Conservation (phyloP, 345 rosid genomes). For the Conringia planisiliqua region DNA sequence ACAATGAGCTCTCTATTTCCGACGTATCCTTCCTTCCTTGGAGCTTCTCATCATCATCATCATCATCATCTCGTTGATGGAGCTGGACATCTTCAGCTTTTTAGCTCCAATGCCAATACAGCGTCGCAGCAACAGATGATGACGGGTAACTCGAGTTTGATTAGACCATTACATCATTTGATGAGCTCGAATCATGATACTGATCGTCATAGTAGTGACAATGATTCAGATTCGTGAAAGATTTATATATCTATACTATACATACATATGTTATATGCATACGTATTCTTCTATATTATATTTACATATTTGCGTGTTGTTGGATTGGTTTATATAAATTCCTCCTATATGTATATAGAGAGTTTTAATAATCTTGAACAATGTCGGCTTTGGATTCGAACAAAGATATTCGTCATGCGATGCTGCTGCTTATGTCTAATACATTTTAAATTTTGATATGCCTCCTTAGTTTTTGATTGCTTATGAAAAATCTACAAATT, state of each 20-base stretch:
- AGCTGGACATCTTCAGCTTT: slow-evolving; percentile 39
- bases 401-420: slow-evolving; percentile 9
- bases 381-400: slow-evolving; percentile 6
- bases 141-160: slow-evolving; percentile 32
- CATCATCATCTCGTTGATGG: slow-evolving; percentile 27
- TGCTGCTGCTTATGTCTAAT: background rate
- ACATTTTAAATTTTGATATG: background rate
- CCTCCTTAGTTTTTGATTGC: background rate
- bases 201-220: slow-evolving; percentile 35
- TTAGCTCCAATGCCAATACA: slow-evolving; percentile 33
- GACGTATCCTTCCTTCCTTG: slow-evolving; percentile 43
- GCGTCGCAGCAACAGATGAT: slow-evolving; percentile 40
- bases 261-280: slow-evolving; percentile 15
- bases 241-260: background rate
- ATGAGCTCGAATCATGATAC: slow-evolving; percentile 38
- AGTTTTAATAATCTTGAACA: background rate
- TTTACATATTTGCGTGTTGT: background rate
- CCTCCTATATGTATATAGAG: slow-evolving; percentile 4
- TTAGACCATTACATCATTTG: slow-evolving; percentile 42
- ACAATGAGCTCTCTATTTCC: slow-evolving; percentile 57
- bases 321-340: slow-evolving; percentile 16
- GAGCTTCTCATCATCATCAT: slow-evolving; percentile 34
- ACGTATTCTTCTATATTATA: background rate
- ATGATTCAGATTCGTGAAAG: slow-evolving; percentile 37
- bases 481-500: background rate